Evolutionary conservation across 148 eudicot species (phyloP).

Genomic region (Polygonum maritimum): DNA sequence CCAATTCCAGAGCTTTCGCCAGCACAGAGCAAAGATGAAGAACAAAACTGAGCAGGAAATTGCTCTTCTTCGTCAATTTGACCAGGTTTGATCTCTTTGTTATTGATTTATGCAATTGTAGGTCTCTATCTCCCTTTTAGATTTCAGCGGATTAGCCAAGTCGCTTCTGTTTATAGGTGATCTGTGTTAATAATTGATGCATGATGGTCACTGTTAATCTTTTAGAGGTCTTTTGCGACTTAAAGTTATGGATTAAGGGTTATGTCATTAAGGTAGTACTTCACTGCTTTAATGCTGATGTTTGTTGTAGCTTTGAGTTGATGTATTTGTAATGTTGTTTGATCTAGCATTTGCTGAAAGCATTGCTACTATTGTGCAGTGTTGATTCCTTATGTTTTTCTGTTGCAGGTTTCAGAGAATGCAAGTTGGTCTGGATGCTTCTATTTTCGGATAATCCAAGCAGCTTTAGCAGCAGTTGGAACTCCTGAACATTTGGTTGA

Average conservation of each 20-base stretch:
- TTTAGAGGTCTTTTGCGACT: background rate
- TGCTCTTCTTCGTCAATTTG: slow-evolving; percentile 59
- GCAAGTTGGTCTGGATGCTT: slow-evolving; percentile 99
- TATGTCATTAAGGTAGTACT: background rate
- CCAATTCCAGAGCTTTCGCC: slow-evolving; percentile 93
- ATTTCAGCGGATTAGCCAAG: background rate
- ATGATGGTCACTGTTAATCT: background rate
- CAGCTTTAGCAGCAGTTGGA: slow-evolving; percentile 97
- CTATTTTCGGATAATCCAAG: slow-evolving; percentile 82
- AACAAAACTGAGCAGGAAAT: slow-evolving; percentile 81
- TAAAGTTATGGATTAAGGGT: background rate
- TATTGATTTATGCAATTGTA: background rate
- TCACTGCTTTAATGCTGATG: background rate
- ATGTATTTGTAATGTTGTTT: background rate
- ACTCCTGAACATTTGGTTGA: slow-evolving; percentile 99
- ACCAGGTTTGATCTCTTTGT: slow-evolving; percentile 44
- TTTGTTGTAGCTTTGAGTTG: background rate
- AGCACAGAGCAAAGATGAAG: slow-evolving; percentile 95
- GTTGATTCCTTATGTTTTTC: slow-evolving; percentile 1
- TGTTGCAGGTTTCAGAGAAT: slow-evolving; percentile 80
- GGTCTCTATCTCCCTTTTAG: background rate
- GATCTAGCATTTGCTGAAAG: background rate
- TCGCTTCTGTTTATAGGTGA: background rate
- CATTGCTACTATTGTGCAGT: background rate
- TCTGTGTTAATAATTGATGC: background rate